Evolutionary conservation across 345 rosid genomes (phyloP).

Genomic region (Psidium friedrichsthalianum): DNA sequence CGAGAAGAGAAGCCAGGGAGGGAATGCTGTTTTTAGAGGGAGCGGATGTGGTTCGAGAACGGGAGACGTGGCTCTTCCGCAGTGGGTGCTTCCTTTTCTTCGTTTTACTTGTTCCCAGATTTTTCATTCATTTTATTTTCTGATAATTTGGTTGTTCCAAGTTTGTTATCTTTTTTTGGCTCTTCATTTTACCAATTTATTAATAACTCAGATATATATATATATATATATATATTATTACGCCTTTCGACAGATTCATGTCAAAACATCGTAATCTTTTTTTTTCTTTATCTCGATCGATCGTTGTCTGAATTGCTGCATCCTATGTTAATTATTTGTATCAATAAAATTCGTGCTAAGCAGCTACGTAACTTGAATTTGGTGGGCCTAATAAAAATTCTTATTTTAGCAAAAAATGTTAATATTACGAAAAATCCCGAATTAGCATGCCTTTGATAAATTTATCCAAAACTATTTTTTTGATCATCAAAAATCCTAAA

Average conservation of each 20-base stretch:
- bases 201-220: not conserved
- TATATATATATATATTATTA: not conserved
- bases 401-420: no score
- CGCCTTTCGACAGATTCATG: not conserved
- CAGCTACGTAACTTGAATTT: not conserved
- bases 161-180: not conserved
- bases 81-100: constrained; percentile 4
- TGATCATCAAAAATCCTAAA: no score
- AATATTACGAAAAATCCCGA: no score
- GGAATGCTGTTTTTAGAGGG: not conserved
- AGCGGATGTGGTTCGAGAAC: constrained; percentile 45
- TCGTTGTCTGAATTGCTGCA: accelerated
- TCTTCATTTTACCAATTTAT: not conserved
- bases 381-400: not conserved
- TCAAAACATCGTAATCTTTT: no score
- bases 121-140: not conserved
- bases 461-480: no score
- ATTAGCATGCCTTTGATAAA: no score
- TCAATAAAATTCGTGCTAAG: no score
- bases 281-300: no score
- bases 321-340: not conserved
- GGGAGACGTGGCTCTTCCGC: constrained; percentile 36
- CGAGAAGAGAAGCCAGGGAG: not conserved
- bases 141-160: not conserved
- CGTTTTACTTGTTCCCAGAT: not conserved